Evolutionary conservation across 2,329 filamentous ascomycete species (phyloP), one percentile per base, ranked within the genome.

Genomic region (Penicillium italicum): DNA sequence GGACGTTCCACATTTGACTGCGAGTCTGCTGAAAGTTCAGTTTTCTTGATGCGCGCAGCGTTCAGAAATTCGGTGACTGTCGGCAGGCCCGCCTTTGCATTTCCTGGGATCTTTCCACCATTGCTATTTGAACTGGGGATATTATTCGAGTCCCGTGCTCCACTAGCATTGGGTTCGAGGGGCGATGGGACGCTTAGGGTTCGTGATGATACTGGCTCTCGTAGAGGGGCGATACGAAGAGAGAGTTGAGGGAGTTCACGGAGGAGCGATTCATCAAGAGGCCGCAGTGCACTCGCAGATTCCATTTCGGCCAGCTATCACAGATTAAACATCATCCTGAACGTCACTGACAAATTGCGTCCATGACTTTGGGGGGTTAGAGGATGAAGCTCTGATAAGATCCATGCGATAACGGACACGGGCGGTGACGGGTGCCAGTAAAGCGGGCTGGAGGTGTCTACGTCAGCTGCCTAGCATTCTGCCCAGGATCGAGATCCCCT

Each of bases 221-320:
- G 77, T 22, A 80, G 70, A 50, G 78, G 77, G 58, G 78, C 72
- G 47, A 80, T 80, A 55, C 73, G 75, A 48, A 79, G 67, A 57
- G 72, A 72, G 11, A 74, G 69, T 51, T 76, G 72, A 50, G 75
- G 73, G 28, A 76, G 67, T 60, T 77, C 76, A 44, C 73, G 74
- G 36, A 73, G 68, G 48, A 72, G 61, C 44, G 72, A 71, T 61
- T 79, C 76, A 60, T 78, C 76, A 55, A 74, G 72, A 42, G 67
- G 62, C 41, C 70, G 66, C 61, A 69, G 60, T 50, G 65, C 57
- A 22, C 43, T 57, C 50, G 40, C 16, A 20, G 40, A 53, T 14
- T 56, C 41, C 36, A 49, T 50, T 28, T 45, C 45, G 38, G 28
- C 45, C 36, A 33, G 48, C 34, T 41, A 45, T 30, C 56, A 43